Base-by-base conservation (phyloP, 306 rosid species). In the Glycine soja region DNA sequence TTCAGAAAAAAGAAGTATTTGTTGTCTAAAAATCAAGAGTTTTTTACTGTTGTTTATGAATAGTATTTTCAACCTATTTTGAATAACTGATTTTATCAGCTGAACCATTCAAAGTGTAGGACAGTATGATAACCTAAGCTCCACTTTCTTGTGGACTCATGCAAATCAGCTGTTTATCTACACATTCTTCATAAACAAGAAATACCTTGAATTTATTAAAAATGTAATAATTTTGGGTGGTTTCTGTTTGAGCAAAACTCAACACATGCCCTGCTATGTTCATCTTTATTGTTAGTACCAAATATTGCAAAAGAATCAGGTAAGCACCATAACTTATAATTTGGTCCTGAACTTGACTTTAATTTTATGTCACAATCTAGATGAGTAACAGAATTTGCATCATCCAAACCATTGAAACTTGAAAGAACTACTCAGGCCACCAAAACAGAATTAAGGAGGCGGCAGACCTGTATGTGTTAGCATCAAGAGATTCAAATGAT, bases 401-500 rank as follows among this genome's bases (percentile, higher is more conserved):
- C 12, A 24, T 43, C 68, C 38, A 46, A 79, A 67, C 8, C 42
- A 76, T 7, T 40, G 67, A 80, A 65, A 69, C 70, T 5, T 40
- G 67, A 76, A 65, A 69, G 72, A 80, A 58, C 54, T 56, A 46
- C 19, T 24, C 6, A 61, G 24, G 75, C 14, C 64, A 74, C 70
- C 15, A 70, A 63, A 51, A 72, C 77, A 72, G 34, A 69, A 59
- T 7, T 18, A 45, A 77, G 50, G 70, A 75, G 45, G 81, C n/a
- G 57, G 54, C 34, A 74, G 78, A 93, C 99, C 97, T 95, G 87
- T 95, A 95, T 66, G 88, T 91, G 80, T 93, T 86, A 14, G 88
- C 16, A 83, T 75, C 90, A 82, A 95, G 84, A 68, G 89, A 85
- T 65, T 91, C 82, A 81, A 89, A 90, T 73, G 91, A 86, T 68